phyloP scores from a whole-genome alignment of 257 asterid species.

The Oldenlandia corymbosa region DNA sequence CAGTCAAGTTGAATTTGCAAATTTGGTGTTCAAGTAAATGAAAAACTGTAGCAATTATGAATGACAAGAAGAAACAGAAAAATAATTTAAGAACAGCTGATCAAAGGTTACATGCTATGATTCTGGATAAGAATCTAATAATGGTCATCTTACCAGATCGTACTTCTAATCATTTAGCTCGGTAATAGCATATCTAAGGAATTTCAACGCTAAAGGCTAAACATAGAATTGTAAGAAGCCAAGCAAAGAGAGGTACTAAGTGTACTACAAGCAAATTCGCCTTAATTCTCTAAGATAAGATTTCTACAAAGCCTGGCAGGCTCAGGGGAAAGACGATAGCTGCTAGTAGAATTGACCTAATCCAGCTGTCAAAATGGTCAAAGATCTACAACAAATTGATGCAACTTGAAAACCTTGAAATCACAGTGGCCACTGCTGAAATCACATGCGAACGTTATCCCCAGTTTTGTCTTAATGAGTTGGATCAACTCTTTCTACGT shows the following conservation, averaged over 20 bases:
- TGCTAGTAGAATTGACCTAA: background rate
- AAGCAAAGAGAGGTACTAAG: background rate
- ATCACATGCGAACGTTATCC: background rate
- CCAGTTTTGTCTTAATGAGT: constrained; percentile 2
- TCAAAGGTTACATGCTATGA: background rate
- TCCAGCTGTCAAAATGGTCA: background rate
- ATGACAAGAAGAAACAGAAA: background rate
- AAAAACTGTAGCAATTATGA: no score
- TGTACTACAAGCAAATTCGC: background rate
- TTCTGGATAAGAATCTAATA: no score
- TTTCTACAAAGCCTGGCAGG: background rate
- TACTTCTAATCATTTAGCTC: no score
- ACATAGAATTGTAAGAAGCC: background rate
- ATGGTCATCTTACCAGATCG: no score
- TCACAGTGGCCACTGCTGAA: constrained; percentile 1
- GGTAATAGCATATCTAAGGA: background rate
- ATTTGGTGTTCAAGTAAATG: no score
- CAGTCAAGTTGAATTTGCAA: background rate
- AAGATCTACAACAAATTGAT: background rate
- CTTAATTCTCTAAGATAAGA: background rate
- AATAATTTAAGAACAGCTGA: constrained; percentile 4
- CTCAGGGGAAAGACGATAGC: background rate
- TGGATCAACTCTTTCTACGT: background rate
- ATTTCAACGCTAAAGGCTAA: background rate
- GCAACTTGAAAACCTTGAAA: background rate